phyloP scores from a whole-genome alignment of 1,284 basidiomycete species.

The Spongispora temasekensis region DNA sequence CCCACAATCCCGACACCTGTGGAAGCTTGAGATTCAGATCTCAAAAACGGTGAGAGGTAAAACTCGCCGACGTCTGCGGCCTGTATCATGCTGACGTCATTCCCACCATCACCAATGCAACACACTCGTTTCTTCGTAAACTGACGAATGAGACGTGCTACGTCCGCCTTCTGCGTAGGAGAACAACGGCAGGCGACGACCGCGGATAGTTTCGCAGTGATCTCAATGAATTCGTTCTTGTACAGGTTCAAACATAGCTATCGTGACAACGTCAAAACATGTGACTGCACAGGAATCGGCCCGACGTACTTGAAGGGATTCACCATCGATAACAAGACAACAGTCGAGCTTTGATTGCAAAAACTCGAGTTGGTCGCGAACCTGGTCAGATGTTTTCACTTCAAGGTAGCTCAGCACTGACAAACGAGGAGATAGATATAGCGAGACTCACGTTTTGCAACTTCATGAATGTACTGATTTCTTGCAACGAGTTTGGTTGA shows the following conservation, averaged over 20 bases:
- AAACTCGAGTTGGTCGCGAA: conserved; percentile 91
- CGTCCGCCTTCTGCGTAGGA: conserved; percentile 98
- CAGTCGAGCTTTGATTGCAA: conserved; percentile 94
- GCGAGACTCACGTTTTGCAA: conserved; percentile 80
- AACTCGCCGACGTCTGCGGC: conserved; percentile 88
- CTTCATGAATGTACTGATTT: conserved; percentile 97
- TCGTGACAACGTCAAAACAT: conserved; percentile 1
- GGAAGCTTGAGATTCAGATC: background rate
- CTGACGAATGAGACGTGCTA: conserved; percentile 87
- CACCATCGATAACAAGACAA: conserved; percentile 98
- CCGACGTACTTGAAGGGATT: conserved; percentile 78
- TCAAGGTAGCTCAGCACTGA: conserved; percentile 11
- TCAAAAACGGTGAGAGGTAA: background rate
- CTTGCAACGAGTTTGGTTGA: conserved; percentile 95
- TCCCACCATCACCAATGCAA: conserved; percentile 96
- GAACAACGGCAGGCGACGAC: conserved; percentile 99
- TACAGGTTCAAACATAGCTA: conserved; percentile 89
- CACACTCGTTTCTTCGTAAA: conserved; percentile 95
- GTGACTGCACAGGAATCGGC: background rate
- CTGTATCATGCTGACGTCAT: conserved; percentile 97
- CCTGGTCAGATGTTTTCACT: conserved; percentile 86
- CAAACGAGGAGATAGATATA: background rate
- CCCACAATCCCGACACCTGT: conserved; percentile 96
- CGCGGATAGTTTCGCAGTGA: conserved; percentile 93
- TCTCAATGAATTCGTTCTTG: conserved; percentile 92